A percentile compares a stretch with the other conserved stretches of the same genome.
phyloP scores from a whole-genome alignment of 2,329 filamentous ascomycete genomes.

The Cladosporium sp. region DNA sequence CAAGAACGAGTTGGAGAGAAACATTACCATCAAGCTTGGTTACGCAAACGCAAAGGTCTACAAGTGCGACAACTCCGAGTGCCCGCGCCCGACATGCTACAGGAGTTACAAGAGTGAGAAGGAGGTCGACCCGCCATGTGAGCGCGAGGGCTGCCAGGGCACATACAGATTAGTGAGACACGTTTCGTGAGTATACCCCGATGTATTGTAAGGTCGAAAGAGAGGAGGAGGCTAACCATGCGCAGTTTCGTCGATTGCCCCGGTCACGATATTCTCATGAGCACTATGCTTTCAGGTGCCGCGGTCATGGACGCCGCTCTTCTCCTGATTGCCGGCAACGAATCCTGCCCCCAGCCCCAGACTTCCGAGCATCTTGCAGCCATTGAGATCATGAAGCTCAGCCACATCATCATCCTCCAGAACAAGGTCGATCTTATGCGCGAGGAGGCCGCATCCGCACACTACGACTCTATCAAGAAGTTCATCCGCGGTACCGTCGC shows the following conservation, averaged over 20 bases:
- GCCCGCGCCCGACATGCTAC: constrained; percentile 92
- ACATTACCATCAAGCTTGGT: constrained; percentile 99
- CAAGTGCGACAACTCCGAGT: constrained; percentile 89
- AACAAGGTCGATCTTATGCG: constrained; percentile 99
- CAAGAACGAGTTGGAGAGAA: constrained; percentile 98
- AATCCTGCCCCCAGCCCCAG: constrained; percentile 96
- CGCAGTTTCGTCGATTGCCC: constrained; percentile 89
- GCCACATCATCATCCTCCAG: constrained; percentile 98
- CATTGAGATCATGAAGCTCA: constrained; percentile 99
- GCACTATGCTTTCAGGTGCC: constrained; percentile 98
- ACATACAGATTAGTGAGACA: constrained; percentile 85
- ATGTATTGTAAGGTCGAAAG: neutral
- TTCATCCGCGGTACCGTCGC: constrained; percentile 98
- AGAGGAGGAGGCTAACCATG: constrained; percentile 13
- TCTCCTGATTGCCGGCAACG: constrained; percentile 94
- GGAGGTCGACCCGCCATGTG: constrained; percentile 93
- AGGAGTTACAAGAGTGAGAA: constrained; percentile 98
- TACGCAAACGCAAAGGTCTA: constrained; percentile 99
- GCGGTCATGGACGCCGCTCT: constrained; percentile 99
- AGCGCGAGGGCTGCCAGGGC: constrained; percentile 84
- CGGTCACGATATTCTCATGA: constrained; percentile 99
- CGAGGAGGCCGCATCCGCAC: constrained; percentile 86
- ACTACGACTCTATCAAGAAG: constrained; percentile 96
- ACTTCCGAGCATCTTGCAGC: constrained; percentile 98
- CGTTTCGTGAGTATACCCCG: constrained; percentile 66